Evolutionary conservation across 176 grass and related monocot species (phyloP), one percentile per base, ranked within the genome.

Genomic region (Cenchrus purpureus): DNA sequence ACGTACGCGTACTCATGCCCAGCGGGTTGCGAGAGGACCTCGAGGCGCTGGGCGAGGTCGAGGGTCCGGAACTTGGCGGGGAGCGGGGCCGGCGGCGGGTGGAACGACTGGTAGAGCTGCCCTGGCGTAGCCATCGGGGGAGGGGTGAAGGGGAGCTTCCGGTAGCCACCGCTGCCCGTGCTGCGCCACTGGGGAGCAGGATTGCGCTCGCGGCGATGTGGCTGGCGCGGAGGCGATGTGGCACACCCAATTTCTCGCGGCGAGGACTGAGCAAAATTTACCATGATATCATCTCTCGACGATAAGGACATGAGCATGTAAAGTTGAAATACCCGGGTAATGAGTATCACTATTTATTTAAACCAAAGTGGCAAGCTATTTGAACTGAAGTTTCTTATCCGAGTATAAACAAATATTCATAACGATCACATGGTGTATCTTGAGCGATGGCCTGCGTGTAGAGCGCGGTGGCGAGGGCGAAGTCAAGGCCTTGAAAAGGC

Each of bases 401-500:
- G 25, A 25, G 25, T 25, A 25, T 25, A 25, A 25, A 25, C 25
- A 25, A 25, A 25, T 25, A 25, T 25, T 25, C 25, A 25, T 25
- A 25, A 25, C 25, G 34, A 34, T 34, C 34, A 34, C 37, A 40
- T 40, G 37, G 37, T 40, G 37, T 40, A 40, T 40, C 37, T 40
- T 40, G 37, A 40, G 72, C 78, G 14, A 92, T 66, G 46, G 86
- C 83, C 78, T 92, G 73, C 8, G 90, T 86, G 82, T 92, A 92
- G 42, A 92, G 73, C 61, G 81, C 78, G 15, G 76, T 82, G 17
- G 90, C 86, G 25, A 88, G 69, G 62, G 71, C 82, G 56, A 91
- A 91, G 52, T 88, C 71, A 88, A 88, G 22, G 90, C 90, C 63
- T 98, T 98, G 82, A 95, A 88, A 72, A 98, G 96, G 68, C 96